Conservation (phyloP, 495 filamentous ascomycete genomes). For the Mytilinidion resinicola region DNA sequence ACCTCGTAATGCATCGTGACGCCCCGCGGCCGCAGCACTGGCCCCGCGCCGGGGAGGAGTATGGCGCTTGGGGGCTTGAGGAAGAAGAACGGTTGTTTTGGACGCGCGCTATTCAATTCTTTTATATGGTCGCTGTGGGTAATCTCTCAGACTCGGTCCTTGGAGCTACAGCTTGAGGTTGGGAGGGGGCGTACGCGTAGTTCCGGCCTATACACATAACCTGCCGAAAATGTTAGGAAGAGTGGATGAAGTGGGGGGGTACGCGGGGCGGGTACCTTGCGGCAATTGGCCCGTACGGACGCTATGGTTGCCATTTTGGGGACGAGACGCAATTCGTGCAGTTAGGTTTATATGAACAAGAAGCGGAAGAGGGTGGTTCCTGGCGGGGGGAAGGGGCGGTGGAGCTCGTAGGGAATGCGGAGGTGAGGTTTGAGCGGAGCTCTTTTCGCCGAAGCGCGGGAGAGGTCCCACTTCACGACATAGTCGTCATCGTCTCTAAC, state of each 20-base stretch:
- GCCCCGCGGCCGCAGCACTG: conserved; percentile 76
- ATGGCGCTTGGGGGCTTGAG: conserved; percentile 85
- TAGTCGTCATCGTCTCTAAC: too few relatives aligned
- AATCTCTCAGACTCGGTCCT: conserved; percentile 1
- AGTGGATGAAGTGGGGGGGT: neutral
- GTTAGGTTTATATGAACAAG: too few relatives aligned
- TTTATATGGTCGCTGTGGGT: conserved; percentile 74
- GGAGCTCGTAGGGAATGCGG: too few relatives aligned
- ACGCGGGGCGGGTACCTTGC: conserved; percentile 37
- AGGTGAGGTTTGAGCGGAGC: too few relatives aligned
- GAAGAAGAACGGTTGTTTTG: conserved; percentile 97
- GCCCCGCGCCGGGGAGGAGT: conserved; percentile 66
- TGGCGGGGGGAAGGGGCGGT: too few relatives aligned
- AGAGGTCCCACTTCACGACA: too few relatives aligned
- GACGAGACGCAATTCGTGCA: too few relatives aligned
- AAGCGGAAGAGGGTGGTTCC: too few relatives aligned
- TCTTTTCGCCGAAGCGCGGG: too few relatives aligned
- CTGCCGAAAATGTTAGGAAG: conserved; percentile 34
- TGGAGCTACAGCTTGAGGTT: conserved; percentile 5
- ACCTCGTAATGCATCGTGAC: conserved; percentile 91
- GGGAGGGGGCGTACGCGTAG: conserved; percentile 66
- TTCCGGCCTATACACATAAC: conserved; percentile 97
- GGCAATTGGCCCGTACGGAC: conserved; percentile 57
- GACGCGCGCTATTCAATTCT: conserved; percentile 78
- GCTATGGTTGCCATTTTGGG: conserved; percentile 41